These are phyloP conservation scores for Malus fusca DNA, from an alignment of 306 rosid genomes.

Conservation along the genomic window DNA sequence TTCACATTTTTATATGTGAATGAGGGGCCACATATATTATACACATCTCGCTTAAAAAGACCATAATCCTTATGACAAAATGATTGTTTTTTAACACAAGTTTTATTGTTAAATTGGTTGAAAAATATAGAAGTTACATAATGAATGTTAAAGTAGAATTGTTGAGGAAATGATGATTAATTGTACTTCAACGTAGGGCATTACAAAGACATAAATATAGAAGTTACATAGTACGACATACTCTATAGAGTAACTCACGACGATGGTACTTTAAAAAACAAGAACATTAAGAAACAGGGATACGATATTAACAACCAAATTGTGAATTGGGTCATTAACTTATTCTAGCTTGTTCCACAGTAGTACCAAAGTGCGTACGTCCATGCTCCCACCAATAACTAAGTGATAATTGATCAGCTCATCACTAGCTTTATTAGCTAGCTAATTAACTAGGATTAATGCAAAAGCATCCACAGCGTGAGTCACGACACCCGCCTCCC, in stretches of 20 bases:
- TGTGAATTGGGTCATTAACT: not conserved
- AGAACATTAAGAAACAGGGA: not conserved
- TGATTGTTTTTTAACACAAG: too few relatives aligned
- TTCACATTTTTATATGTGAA: too few relatives aligned
- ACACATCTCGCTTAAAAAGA: too few relatives aligned
- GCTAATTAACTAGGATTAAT: conserved; percentile 16
- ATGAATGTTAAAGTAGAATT: too few relatives aligned
- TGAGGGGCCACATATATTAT: too few relatives aligned
- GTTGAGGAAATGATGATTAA: too few relatives aligned
- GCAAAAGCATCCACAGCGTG: conserved; percentile 56
- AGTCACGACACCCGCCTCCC: conserved; percentile 52
- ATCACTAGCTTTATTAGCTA: too few relatives aligned
- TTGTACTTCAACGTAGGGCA: not conserved
- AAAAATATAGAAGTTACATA: too few relatives aligned
- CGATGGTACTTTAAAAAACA: not conserved
- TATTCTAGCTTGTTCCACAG: not conserved
- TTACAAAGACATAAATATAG: not conserved
- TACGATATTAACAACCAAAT: not conserved
- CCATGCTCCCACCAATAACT: not conserved
- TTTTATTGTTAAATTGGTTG: too few relatives aligned
- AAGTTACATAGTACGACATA: too few relatives aligned
- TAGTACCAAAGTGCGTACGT: not conserved
- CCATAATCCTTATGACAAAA: too few relatives aligned
- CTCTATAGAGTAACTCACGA: not conserved
- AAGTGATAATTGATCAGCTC: not conserved